Evolutionary conservation across 805 yeast genomes (phyloP).

Genomic region (Kuraishia capsulata): DNA sequence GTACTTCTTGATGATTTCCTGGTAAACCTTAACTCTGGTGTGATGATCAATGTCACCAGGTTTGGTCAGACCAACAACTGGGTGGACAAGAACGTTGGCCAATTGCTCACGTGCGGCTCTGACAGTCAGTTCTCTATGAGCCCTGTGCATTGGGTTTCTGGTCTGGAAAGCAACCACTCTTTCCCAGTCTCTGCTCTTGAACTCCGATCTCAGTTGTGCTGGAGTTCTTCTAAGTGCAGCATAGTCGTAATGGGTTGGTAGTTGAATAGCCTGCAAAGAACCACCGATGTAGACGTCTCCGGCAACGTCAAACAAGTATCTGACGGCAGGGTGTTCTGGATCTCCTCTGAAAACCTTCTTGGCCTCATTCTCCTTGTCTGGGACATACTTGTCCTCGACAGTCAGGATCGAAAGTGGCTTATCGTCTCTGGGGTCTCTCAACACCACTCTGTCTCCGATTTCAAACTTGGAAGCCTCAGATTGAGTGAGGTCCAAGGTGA

Average conservation of each 20-base stretch:
- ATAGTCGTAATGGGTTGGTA: conserved; percentile 87
- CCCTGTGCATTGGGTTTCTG: conserved; percentile 98
- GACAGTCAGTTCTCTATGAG: conserved; percentile 92
- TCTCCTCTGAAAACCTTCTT: conserved; percentile 88
- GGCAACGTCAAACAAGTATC: conserved; percentile 60
- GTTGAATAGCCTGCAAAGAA: conserved; percentile 67
- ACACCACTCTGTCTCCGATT: conserved; percentile 55
- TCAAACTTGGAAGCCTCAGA: conserved; percentile 34
- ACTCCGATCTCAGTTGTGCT: conserved; percentile 80
- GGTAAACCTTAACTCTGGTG: conserved; percentile 92
- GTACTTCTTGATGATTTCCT: conserved; percentile 83
- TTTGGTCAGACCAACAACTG: conserved; percentile 93
- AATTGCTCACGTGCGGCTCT: conserved; percentile 93
- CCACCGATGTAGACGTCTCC: conserved; percentile 90
- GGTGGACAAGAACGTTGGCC: conserved; percentile 85
- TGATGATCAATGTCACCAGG: conserved; percentile 98
- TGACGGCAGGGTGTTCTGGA: conserved; percentile 91
- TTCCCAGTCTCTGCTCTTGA: conserved; percentile 73
- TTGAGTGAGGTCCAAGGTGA: conserved; percentile 69
- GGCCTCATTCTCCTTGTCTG: conserved; percentile 77
- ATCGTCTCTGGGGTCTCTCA: conserved; percentile 78
- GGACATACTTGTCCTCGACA: conserved; percentile 68
- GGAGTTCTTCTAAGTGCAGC: conserved; percentile 85
- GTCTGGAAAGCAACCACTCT: conserved; percentile 95
- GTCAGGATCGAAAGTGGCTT: conserved; percentile 74